Percentiles rank a stretch among this genome's conserved stretches.
phyloP scores from a whole-genome alignment of 495 filamentous ascomycete species.

The Aspergillus incahuasiensis region DNA sequence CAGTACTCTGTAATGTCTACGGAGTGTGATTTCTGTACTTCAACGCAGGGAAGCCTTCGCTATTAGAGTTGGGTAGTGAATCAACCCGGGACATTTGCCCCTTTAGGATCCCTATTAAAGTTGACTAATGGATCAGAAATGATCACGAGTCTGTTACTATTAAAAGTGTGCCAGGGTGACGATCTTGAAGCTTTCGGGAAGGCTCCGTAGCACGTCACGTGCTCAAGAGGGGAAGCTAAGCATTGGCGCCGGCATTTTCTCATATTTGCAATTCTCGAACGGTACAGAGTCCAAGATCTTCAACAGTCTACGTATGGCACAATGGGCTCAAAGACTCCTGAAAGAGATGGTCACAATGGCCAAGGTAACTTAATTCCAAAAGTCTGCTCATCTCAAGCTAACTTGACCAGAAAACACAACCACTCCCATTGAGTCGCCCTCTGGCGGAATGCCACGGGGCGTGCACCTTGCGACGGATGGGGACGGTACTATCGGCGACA shows the following conservation, averaged over 20 bases:
- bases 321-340: constrained; percentile 19
- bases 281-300: neutral
- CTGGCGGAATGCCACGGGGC: constrained; percentile 34
- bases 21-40: too few relatives aligned
- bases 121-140: too few relatives aligned
- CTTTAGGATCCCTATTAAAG: too few relatives aligned
- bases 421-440: constrained; percentile 34
- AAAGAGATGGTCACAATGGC: constrained; percentile 8
- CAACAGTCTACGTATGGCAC: neutral
- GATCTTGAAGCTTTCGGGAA: too few relatives aligned
- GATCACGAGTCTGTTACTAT: too few relatives aligned
- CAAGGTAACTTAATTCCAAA: constrained; percentile 8
- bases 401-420: constrained; percentile 9
- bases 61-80: too few relatives aligned
- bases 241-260: neutral
- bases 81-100: too few relatives aligned
- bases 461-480: constrained; percentile 34
- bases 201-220: too few relatives aligned
- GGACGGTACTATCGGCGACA: constrained; percentile 35
- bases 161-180: too few relatives aligned
- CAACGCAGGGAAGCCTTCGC: too few relatives aligned
- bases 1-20: too few relatives aligned
- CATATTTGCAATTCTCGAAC: neutral
- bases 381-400: constrained; percentile 9
- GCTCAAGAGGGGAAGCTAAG: neutral